These are phyloP conservation scores for Phlebiopsis flavidoalba DNA, from an alignment of 768 basidiomycete genomes.

Conservation along the genomic window DNA sequence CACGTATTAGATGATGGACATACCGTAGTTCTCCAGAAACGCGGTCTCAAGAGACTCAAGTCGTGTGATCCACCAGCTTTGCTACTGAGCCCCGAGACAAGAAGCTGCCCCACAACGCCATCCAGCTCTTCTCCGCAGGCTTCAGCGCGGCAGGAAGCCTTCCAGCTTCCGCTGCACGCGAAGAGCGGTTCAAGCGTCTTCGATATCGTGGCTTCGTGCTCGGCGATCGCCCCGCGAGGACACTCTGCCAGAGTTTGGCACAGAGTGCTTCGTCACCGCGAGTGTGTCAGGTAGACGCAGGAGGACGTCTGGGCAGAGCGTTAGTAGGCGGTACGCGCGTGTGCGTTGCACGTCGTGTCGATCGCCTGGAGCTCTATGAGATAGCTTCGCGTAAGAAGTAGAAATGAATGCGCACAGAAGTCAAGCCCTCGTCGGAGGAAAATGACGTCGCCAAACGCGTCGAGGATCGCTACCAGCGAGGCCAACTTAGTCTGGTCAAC, in stretches of 20 bases:
- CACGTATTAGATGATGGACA: neutral
- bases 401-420: conserved; percentile 34
- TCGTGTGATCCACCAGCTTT: conserved; percentile 19
- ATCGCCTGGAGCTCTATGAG: conserved; percentile 30
- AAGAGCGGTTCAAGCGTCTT: conserved; percentile 34
- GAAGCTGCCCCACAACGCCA: conserved; percentile 31
- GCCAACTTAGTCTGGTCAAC: conserved; percentile 13
- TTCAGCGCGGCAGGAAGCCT: conserved; percentile 41
- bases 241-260: conserved; percentile 39
- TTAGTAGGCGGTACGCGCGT: conserved; percentile 38
- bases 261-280: conserved; percentile 29
- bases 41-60: conserved; percentile 30
- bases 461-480: conserved; percentile 40
- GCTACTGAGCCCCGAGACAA: conserved; percentile 33
- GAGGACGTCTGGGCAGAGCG: conserved; percentile 37
- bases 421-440: conserved; percentile 39
- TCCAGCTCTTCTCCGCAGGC: conserved; percentile 44
- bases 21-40: conserved; percentile 28
- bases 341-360: conserved; percentile 37
- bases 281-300: conserved; percentile 47
- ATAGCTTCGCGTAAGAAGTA: neutral
- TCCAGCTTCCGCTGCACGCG: conserved; percentile 32
- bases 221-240: conserved; percentile 41
- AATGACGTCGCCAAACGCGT: conserved; percentile 46
- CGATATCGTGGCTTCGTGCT: conserved; percentile 26